Evolutionary conservation across 805 yeast genomes (phyloP).

Genomic region (Candida railenensis): DNA sequence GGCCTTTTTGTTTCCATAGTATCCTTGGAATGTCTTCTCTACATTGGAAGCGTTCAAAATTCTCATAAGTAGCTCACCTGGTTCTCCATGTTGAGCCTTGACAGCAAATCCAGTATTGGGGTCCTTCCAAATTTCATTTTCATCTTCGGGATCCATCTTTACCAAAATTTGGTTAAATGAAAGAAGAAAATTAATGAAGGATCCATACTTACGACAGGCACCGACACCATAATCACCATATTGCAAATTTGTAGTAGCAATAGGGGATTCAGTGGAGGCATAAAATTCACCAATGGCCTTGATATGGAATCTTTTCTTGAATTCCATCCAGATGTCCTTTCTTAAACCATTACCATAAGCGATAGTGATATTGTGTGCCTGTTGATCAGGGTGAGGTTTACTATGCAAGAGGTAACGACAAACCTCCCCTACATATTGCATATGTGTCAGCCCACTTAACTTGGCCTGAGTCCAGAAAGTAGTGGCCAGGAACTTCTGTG

Average conservation of each 20-base stretch:
- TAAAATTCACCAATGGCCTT: slow-evolving; percentile 84
- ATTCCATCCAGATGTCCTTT: slow-evolving; percentile 81
- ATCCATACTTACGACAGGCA: slow-evolving; percentile 81
- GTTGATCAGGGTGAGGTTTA: slow-evolving; percentile 64
- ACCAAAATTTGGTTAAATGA: slow-evolving; percentile 59
- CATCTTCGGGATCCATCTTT: slow-evolving; percentile 79
- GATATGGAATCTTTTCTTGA: slow-evolving; percentile 75
- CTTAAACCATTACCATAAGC: slow-evolving; percentile 93
- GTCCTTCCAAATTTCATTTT: slow-evolving; percentile 67
- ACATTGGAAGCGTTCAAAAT: slow-evolving; percentile 62
- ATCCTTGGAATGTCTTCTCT: slow-evolving; percentile 85
- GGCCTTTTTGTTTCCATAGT: slow-evolving; percentile 75
- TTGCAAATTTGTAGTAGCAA: slow-evolving; percentile 81
- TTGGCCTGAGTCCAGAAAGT: slow-evolving; percentile 89
- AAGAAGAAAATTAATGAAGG: slow-evolving; percentile 50
- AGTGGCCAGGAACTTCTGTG: slow-evolving; percentile 78
- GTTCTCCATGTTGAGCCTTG: slow-evolving; percentile 55
- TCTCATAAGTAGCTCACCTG: slow-evolving; percentile 86
- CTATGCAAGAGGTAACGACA: slow-evolving; percentile 80
- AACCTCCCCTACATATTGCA: slow-evolving; percentile 94
- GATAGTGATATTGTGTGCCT: slow-evolving; percentile 54
- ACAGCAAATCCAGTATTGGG: slow-evolving; percentile 61
- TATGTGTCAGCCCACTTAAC: slow-evolving; percentile 67
- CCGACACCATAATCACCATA: slow-evolving; percentile 80
- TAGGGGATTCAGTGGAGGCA: slow-evolving; percentile 91